phyloP scores from a whole-genome alignment of 345 rosid species.

The Rhodomyrtus tomentosa region DNA sequence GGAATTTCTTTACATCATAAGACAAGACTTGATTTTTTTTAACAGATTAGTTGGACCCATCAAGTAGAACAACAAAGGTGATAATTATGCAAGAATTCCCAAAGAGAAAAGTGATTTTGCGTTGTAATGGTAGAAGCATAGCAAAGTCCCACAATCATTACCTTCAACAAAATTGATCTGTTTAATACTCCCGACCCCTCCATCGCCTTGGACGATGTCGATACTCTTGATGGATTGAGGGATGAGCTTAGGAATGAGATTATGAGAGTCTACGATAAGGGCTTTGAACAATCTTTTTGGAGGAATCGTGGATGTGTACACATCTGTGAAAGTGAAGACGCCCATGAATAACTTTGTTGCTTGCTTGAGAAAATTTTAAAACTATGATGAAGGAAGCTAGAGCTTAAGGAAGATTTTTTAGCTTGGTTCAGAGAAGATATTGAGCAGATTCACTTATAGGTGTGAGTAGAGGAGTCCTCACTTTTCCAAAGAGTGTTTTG shows the following conservation, averaged over 20 bases:
- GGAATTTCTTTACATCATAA: not conserved
- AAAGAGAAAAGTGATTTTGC: not conserved
- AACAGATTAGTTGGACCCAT: not conserved
- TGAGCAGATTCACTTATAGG: not conserved
- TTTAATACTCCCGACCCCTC: conserved; percentile 23
- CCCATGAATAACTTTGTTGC: conserved; percentile 4
- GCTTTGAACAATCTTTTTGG: conserved; percentile 18
- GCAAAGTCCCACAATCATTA: not conserved
- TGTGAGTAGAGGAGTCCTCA: not conserved
- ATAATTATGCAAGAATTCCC: not conserved
- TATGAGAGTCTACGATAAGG: conserved; percentile 10
- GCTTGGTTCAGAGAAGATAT: not conserved
- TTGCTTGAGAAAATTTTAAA: not conserved
- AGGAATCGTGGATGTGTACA: conserved; percentile 9
- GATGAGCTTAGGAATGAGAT: conserved; percentile 14
- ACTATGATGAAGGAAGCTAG: not conserved
- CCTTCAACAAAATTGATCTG: conserved; percentile 15
- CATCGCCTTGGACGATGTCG: conserved; percentile 20
- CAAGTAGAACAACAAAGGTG: not conserved
- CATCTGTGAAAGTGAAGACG: conserved; percentile 7
- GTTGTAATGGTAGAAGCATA: not conserved
- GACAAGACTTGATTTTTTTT: not conserved
- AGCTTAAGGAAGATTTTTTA: not conserved
- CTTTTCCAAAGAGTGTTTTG: not conserved
- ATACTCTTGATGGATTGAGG: conserved; percentile 17